Conservation (phyloP, 768 basidiomycete genomes). For the Pulveroboletus sp. region DNA sequence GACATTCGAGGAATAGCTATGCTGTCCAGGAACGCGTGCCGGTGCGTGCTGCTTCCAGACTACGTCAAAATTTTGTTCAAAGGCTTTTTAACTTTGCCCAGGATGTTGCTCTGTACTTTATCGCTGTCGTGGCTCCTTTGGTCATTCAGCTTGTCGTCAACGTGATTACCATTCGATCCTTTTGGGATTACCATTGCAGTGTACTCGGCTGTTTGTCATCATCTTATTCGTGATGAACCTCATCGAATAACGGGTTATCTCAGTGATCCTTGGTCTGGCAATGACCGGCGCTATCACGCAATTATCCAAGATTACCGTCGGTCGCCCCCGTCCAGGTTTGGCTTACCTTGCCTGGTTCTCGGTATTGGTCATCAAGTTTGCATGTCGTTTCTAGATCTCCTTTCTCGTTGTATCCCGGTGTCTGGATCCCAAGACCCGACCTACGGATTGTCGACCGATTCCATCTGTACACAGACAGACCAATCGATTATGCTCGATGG, state of each 20-base stretch:
- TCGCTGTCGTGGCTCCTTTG: constrained; percentile 62
- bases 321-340: constrained; percentile 81
- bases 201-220: constrained; percentile 38
- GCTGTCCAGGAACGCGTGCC: constrained; percentile 76
- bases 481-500: constrained; percentile 63
- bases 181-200: constrained; percentile 86
- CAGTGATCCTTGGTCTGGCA: constrained; percentile 69
- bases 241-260: constrained; percentile 2
- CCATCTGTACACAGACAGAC: constrained; percentile 76
- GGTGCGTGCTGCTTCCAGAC: constrained; percentile 36
- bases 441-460: constrained; percentile 68
- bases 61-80: background rate
- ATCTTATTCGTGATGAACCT: constrained; percentile 26
- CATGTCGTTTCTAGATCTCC: constrained; percentile 18
- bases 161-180: constrained; percentile 65
- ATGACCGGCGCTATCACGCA: constrained; percentile 82
- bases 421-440: constrained; percentile 59
- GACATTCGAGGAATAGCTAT: constrained; percentile 39
- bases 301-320: constrained; percentile 80
- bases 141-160: constrained; percentile 67
- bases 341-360: background rate
- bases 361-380: background rate
- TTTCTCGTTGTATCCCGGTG: constrained; percentile 56
- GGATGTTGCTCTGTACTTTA: constrained; percentile 47
- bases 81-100: constrained; percentile 16